Evolutionary conservation across 2,329 filamentous ascomycete genomes (phyloP), one percentile per base, ranked within the genome.

Genomic region (Colletotrichum limetticola): DNA sequence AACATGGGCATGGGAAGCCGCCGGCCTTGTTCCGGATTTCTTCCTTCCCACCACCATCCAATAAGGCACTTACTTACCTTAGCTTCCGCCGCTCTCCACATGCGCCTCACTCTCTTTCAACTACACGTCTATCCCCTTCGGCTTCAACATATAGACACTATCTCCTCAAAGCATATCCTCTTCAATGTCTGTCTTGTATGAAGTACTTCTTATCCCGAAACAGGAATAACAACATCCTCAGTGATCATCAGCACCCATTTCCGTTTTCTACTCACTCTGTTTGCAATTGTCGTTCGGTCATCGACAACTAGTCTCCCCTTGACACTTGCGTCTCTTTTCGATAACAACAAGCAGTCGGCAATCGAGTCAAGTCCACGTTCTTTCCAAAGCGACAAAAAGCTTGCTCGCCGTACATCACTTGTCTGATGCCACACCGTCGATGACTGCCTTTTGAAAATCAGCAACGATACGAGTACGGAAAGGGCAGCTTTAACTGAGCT

Each of bases 21-120:
- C 32, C 46, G 22, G 67, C 35, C n/a, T 58, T 14, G 22, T n/a
- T 49, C 42, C 42, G 16, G 16, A 32, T 49, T 19, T n/a, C 42
- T 56, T 42, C 32, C 56, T 52, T 28, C 42, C 42, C 57, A 28
- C 56, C 35, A 28, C 57, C 5, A 32, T 14, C 16, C 14, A 26
- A 26, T 5, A 2, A 49, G 24, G 35, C 26, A 49, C 35, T 28
- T 52, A 22, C 64, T 28, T 52, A 22, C 64, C 42, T 58, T 64
- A 64, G 59, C 66, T 72, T 52, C 67, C 35, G 22, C 32, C 28
- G 57, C 57, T 66, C 61, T 66, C 71, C 66, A 69, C 66, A 56
- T 30, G 35, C 35, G 26, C 28, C 60, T 60, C 28, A 55, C 22
- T 22, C 24, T 63, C 46, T 60, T 72, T 65, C 60, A 56, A 70